Evolutionary conservation across 73 alveolate species (phyloP).

Genomic region (Halteria grandinella): DNA sequence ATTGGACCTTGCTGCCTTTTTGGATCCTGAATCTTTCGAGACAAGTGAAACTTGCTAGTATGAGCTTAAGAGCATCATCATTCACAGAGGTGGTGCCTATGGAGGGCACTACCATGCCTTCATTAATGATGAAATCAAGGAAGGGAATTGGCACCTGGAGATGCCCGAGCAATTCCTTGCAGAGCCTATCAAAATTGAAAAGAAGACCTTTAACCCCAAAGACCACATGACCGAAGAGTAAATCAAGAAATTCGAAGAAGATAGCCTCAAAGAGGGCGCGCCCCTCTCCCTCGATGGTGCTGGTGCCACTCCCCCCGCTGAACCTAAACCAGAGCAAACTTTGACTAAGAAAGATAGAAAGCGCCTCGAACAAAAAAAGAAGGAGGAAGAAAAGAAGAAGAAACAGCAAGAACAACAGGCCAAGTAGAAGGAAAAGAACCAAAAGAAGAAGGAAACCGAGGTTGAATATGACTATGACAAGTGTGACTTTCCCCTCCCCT

Average conservation of each 20-base stretch:
- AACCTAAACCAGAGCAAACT: constrained; percentile 12
- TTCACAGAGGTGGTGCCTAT: constrained; percentile 97
- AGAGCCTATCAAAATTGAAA: constrained; percentile 76
- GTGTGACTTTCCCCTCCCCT: constrained; percentile 89
- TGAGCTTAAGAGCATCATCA: constrained; percentile 93
- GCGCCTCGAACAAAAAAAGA: constrained; percentile 2
- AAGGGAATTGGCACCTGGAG: constrained; percentile 91
- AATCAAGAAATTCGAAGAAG: constrained; percentile 46
- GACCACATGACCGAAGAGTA: constrained; percentile 55
- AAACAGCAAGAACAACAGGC: constrained; percentile 22
- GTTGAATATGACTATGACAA: constrained; percentile 70
- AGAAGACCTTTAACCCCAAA: constrained; percentile 34
- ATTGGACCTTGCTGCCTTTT: constrained; percentile 80
- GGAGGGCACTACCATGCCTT: constrained; percentile 98
- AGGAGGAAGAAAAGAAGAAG: constrained; percentile 43
- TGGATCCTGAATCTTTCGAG: constrained; percentile 69
- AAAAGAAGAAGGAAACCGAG: constrained; percentile 56
- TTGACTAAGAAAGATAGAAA: constrained; percentile 3
- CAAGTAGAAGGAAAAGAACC: constrained; percentile 64
- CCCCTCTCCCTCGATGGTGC: too few relatives aligned
- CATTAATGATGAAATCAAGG: constrained; percentile 92
- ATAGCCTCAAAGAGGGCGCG: neutral
- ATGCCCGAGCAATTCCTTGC: constrained; percentile 47
- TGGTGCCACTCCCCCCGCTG: neutral
- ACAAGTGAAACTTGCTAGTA: constrained; percentile 80